phyloP scores from a whole-genome alignment of 495 filamentous ascomycete species.

The Aspergillus nanangensis region DNA sequence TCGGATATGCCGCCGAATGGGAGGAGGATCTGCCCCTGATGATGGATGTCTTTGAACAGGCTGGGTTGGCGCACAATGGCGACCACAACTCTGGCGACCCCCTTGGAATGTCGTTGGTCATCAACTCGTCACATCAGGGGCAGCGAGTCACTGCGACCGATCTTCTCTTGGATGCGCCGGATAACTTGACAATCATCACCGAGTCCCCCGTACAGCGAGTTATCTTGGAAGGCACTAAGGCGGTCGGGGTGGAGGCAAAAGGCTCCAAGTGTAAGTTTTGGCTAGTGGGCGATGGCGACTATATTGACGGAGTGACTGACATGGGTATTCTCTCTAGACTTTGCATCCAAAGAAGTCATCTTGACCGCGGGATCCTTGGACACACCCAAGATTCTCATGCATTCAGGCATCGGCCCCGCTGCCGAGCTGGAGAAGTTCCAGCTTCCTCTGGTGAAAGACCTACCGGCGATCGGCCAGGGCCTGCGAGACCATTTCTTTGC shows the following conservation, averaged over 20 bases:
- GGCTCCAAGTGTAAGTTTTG: conserved; percentile 26
- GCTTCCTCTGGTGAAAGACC: conserved; percentile 47
- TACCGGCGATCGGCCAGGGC: conserved; percentile 52
- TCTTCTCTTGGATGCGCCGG: conserved; percentile 34
- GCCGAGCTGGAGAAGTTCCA: conserved; percentile 44
- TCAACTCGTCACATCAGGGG: conserved; percentile 45
- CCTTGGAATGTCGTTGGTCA: conserved; percentile 47
- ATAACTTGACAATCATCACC: conserved; percentile 50
- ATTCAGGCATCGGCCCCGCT: conserved; percentile 58
- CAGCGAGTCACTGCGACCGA: conserved; percentile 48
- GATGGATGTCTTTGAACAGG: conserved; percentile 39
- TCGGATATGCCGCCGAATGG: conserved; percentile 44
- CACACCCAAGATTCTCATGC: conserved; percentile 57
- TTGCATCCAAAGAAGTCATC: conserved; percentile 52
- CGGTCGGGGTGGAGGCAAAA: conserved; percentile 46
- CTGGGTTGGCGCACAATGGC: conserved; percentile 43
- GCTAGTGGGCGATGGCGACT: too few relatives aligned
- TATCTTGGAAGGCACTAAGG: conserved; percentile 46
- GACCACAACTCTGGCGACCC: conserved; percentile 61
- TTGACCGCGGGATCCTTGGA: conserved; percentile 55
- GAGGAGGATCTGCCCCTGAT: conserved; percentile 44
- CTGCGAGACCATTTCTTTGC: conserved; percentile 50
- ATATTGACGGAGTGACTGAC: too few relatives aligned
- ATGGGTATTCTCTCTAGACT: conserved; percentile 18
- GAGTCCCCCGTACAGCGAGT: conserved; percentile 45